These are phyloP conservation scores for Aspergillus coremiiformis DNA, from an alignment of 495 filamentous ascomycete species.

Conservation along the genomic window DNA sequence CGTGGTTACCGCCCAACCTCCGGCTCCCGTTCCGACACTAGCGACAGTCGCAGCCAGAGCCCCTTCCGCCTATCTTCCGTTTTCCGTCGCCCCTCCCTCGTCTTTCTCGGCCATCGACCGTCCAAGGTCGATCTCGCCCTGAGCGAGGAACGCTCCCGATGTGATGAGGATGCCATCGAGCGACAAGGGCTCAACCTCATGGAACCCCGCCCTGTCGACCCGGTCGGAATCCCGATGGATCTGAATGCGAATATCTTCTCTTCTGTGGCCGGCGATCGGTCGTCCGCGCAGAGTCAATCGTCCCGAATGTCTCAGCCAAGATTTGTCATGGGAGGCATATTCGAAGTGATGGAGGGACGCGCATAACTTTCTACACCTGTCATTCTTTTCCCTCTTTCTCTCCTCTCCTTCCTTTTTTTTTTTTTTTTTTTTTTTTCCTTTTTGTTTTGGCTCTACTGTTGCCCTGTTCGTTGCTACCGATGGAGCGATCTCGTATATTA, in stretches of 20 bases:
- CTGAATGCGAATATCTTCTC: constrained; percentile 11
- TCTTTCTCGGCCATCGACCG: constrained; percentile 33
- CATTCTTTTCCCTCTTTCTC: neutral
- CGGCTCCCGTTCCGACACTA: neutral
- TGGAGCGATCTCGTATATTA: neutral
- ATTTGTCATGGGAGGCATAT: constrained; percentile 42
- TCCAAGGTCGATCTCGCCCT: constrained; percentile 39
- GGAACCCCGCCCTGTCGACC: constrained; percentile 39
- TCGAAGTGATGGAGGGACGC: constrained; percentile 43
- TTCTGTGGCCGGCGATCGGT: constrained; percentile 2
- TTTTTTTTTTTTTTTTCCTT: neutral
- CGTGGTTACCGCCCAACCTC: neutral
- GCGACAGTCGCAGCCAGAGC: constrained; percentile 18
- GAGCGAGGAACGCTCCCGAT: constrained; percentile 35
- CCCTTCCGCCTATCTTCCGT: constrained; percentile 25
- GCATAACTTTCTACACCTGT: constrained; percentile 14
- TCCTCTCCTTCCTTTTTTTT: constrained; percentile 1
- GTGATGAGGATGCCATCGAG: constrained; percentile 31
- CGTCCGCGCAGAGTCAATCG: neutral
- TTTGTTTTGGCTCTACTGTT: neutral
- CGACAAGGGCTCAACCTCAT: constrained; percentile 37
- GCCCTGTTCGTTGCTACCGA: neutral
- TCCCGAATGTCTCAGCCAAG: constrained; percentile 20
- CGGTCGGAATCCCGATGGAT: constrained; percentile 19
- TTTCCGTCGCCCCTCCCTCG: constrained; percentile 29